Evolutionary conservation across 2,329 filamentous ascomycete genomes (phyloP).

Genomic region (Fusarium denticulatum): DNA sequence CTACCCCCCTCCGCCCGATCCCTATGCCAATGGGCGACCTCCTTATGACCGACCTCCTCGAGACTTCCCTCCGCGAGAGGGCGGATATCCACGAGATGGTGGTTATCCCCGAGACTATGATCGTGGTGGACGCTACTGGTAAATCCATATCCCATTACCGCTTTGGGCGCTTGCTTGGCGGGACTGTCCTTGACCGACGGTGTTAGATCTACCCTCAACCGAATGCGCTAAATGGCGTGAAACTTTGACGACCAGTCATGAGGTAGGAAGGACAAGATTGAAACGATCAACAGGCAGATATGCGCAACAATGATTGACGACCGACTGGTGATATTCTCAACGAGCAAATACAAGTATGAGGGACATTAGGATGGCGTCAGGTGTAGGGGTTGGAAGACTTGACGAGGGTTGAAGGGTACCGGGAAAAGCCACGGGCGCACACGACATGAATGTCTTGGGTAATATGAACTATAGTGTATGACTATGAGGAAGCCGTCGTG

Average conservation of each 20-base stretch:
- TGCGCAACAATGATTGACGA: constrained; percentile 36
- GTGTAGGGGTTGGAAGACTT: constrained; percentile 31
- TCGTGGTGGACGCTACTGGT: constrained; percentile 62
- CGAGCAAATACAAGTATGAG: constrained; percentile 29
- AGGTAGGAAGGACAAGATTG: constrained; percentile 29
- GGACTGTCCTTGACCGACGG: constrained; percentile 50
- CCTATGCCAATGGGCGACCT: constrained; percentile 66
- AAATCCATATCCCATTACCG: constrained; percentile 47
- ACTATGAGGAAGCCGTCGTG: constrained; percentile 31
- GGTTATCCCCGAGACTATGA: constrained; percentile 61
- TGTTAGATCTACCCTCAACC: constrained; percentile 47
- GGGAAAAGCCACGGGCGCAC: constrained; percentile 30
- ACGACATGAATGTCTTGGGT: constrained; percentile 31
- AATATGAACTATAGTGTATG: constrained; percentile 45
- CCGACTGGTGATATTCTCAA: constrained; percentile 35
- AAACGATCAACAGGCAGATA: constrained; percentile 21
- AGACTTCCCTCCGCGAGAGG: constrained; percentile 59
- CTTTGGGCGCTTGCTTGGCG: constrained; percentile 41
- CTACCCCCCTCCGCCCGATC: constrained; percentile 72
- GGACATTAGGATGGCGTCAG: constrained; percentile 32
- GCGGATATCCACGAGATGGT: constrained; percentile 53
- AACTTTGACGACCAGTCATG: constrained; percentile 19
- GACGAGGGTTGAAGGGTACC: constrained; percentile 23
- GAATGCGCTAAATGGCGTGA: constrained; percentile 29
- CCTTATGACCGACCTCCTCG: constrained; percentile 67